Evolutionary conservation across 2,329 filamentous ascomycete genomes (phyloP).

Genomic region (Hymenoscyphus occultus): DNA sequence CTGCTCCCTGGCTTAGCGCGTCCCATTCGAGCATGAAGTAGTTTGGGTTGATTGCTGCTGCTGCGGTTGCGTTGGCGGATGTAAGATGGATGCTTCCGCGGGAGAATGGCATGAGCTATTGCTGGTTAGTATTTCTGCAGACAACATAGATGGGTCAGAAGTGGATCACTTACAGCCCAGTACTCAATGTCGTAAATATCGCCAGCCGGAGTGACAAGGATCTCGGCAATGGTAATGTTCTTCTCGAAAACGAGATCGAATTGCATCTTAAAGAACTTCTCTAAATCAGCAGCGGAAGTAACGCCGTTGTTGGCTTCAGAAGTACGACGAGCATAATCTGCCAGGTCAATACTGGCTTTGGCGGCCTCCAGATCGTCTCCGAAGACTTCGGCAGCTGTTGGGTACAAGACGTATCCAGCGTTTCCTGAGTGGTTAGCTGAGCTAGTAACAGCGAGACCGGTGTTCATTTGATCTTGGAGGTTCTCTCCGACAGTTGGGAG

Average conservation of each 20-base stretch:
- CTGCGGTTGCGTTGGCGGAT: slow-evolving; percentile 31
- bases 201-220: slow-evolving; percentile 37
- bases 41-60: slow-evolving; percentile 39
- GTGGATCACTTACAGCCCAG: slow-evolving; percentile 35
- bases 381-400: slow-evolving; percentile 25
- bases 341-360: slow-evolving; percentile 7
- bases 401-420: slow-evolving; percentile 16
- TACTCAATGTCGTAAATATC: slow-evolving; percentile 39
- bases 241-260: slow-evolving; percentile 46
- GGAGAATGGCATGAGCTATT: slow-evolving; percentile 37
- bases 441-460: slow-evolving; percentile 28
- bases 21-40: slow-evolving; percentile 43
- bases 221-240: slow-evolving; percentile 19
- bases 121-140: background rate
- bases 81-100: slow-evolving; percentile 43
- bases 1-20: slow-evolving; percentile 35
- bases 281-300: slow-evolving; percentile 33
- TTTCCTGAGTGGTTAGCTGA: slow-evolving; percentile 10
- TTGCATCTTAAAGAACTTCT: slow-evolving; percentile 46
- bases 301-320: slow-evolving; percentile 29
- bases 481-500: slow-evolving; percentile 42
- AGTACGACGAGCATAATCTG: slow-evolving; percentile 5
- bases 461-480: slow-evolving; percentile 35
- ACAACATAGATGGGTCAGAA: background rate
- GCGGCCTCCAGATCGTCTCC: slow-evolving; percentile 15